phyloP scores from a whole-genome alignment of 2,329 filamentous ascomycete genomes.

The Colletotrichum scovillei region DNA sequence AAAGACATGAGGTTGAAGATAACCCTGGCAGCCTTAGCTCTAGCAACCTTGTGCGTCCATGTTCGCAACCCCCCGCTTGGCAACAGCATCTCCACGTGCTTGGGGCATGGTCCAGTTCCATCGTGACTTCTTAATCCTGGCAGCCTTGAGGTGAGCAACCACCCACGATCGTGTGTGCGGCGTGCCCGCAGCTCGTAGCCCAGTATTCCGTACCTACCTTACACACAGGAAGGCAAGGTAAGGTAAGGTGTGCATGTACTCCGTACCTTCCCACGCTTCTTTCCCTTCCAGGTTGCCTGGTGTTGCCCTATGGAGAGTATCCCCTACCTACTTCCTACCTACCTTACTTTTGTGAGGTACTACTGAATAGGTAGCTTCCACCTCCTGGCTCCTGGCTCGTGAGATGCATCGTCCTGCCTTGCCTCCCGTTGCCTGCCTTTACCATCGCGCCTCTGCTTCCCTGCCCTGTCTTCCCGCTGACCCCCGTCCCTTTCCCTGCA shows the following conservation, averaged over 20 bases:
- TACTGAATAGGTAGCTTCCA: too few species aligned
- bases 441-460: constrained; percentile 6
- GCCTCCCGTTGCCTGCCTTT: constrained; percentile 6
- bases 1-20: background rate
- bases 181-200: too few species aligned
- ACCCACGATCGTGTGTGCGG: constrained; percentile 9
- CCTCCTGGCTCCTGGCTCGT: constrained; percentile 8
- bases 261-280: too few species aligned
- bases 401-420: constrained; percentile 18
- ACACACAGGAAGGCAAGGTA: too few species aligned
- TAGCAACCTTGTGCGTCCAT: too few species aligned
- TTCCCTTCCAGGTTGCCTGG: too few species aligned
- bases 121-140: constrained; percentile 22
- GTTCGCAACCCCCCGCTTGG: constrained; percentile 1
- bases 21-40: background rate
- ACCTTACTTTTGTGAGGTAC: too few species aligned
- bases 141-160: background rate
- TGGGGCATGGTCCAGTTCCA: constrained; percentile 18
- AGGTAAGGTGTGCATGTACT: too few species aligned
- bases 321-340: too few species aligned
- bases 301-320: too few species aligned
- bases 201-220: too few species aligned
- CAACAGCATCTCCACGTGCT: constrained; percentile 21
- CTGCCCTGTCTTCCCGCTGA: constrained; percentile 27
- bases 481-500: constrained; percentile 30